A percentile compares a stretch with the other conserved stretches of the same genome.
Evolutionary conservation across 2,329 filamentous ascomycete species (phyloP).

Genomic region (Pseudocercospora eumusae): DNA sequence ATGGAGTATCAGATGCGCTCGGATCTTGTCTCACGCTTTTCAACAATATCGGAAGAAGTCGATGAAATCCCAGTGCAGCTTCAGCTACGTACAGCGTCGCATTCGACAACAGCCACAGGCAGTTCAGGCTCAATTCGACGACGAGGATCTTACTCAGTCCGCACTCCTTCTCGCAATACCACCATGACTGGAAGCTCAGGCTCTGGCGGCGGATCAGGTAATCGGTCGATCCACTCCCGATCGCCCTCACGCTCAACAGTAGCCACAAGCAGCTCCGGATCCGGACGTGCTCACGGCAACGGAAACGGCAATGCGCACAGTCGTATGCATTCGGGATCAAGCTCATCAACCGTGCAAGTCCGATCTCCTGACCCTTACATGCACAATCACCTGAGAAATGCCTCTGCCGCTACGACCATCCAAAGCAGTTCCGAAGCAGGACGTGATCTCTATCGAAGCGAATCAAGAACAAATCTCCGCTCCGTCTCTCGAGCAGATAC

Average conservation of each 20-base stretch:
- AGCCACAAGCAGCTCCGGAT: slow-evolving; percentile 1
- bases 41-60: slow-evolving; percentile 1
- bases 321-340: slow-evolving; percentile 1
- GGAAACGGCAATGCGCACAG: background rate
- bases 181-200: slow-evolving; percentile 1
- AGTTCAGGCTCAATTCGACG: background rate
- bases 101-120: background rate
- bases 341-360: background rate
- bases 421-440: background rate
- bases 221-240: background rate
- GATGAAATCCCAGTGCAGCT: slow-evolving; percentile 2
- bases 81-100: background rate
- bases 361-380: background rate
- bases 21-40: background rate
- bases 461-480: background rate
- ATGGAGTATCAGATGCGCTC: slow-evolving; percentile 6
- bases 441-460: background rate
- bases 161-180: background rate
- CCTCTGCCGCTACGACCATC: background rate
- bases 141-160: background rate
- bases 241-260: background rate
- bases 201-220: background rate
- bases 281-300: background rate
- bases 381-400: background rate
- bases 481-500: slow-evolving; percentile 4